Evolutionary conservation across 2,329 filamentous ascomycete genomes (phyloP).

Genomic region (Xylariaceae sp.): DNA sequence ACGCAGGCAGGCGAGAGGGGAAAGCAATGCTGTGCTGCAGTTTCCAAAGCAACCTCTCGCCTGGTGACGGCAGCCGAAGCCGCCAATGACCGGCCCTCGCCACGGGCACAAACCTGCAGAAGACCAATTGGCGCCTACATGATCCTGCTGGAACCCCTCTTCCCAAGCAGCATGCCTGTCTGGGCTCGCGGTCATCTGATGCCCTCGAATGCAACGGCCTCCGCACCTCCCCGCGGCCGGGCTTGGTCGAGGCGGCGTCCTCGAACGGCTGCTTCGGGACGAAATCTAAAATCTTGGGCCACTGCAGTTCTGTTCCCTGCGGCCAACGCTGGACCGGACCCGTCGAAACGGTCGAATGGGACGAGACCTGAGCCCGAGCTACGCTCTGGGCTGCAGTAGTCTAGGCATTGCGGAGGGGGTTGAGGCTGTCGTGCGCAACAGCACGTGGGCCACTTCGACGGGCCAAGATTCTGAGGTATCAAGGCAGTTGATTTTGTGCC

Average conservation of each 20-base stretch:
- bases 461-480: neutral
- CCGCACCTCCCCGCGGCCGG: conserved; percentile 8
- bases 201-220: conserved; percentile 16
- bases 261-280: no score
- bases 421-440: neutral
- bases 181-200: conserved; percentile 18
- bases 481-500: neutral
- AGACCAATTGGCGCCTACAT: conserved; percentile 10
- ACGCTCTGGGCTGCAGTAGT: neutral
- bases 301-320: no score
- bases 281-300: no score
- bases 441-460: neutral
- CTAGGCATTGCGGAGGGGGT: neutral
- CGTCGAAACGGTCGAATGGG: no score
- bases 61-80: conserved; percentile 7
- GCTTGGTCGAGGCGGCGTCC: no score
- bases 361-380: conserved; percentile 1
- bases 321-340: no score
- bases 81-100: conserved; percentile 12
- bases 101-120: conserved; percentile 3
- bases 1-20: conserved; percentile 16
- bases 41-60: conserved; percentile 6
- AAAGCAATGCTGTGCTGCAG: conserved; percentile 9
- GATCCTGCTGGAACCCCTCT: conserved; percentile 11
- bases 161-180: conserved; percentile 13